These are phyloP conservation scores for Phallus indusiatus DNA, from an alignment of 768 basidiomycete species.

Conservation along the genomic window DNA sequence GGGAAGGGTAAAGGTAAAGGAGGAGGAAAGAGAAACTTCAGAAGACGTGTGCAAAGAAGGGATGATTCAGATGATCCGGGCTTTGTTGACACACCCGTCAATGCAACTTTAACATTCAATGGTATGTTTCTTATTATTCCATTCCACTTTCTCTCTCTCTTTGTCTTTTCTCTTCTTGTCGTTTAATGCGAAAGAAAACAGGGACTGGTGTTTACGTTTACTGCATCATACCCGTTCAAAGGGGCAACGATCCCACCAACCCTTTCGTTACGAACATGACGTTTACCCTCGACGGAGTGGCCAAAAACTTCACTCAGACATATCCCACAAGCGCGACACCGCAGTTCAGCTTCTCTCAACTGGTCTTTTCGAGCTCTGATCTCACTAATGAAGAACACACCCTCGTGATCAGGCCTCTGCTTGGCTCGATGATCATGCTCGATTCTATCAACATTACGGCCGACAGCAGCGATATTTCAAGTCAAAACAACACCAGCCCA, in stretches of 20 bases:
- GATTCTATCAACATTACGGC: conserved; percentile 37
- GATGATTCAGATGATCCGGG: conserved; percentile 22
- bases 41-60: background rate
- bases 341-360: conserved; percentile 24
- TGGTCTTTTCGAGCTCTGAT: conserved; percentile 28
- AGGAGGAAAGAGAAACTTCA: background rate
- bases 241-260: conserved; percentile 16
- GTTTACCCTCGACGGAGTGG: conserved; percentile 32
- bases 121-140: background rate
- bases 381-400: conserved; percentile 32
- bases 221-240: conserved; percentile 26
- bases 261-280: conserved; percentile 35
- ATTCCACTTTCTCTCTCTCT: background rate
- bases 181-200: conserved; percentile 14
- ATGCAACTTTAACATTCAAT: conserved; percentile 32
- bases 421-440: conserved; percentile 38
- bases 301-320: conserved; percentile 22
- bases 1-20: background rate
- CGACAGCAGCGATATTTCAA: conserved; percentile 11
- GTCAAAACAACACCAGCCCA: background rate
- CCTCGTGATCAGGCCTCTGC: conserved; percentile 34
- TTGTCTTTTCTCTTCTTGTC: conserved; percentile 1
- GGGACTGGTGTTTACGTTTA: conserved; percentile 42
- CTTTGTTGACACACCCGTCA: conserved; percentile 24
- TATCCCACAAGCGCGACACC: conserved; percentile 13